A percentile compares a stretch with the other conserved stretches of the same genome.
These are phyloP conservation scores for Phaseolus lunatus DNA, from an alignment of 306 rosid species.

Conservation along the genomic window DNA sequence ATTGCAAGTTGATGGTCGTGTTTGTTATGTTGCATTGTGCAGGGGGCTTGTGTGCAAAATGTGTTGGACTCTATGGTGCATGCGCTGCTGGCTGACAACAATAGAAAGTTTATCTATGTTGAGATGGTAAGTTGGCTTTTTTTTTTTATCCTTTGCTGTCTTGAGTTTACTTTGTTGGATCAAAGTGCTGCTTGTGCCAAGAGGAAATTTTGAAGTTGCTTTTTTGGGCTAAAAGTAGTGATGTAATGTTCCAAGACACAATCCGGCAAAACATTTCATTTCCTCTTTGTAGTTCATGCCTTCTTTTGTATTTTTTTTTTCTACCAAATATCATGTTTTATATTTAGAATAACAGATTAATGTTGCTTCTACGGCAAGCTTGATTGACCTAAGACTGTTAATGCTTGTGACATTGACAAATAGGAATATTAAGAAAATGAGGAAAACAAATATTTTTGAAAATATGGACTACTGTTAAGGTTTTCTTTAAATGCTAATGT, in stretches of 20 bases:
- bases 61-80: conserved; percentile 73
- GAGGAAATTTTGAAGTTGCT: conserved; percentile 18
- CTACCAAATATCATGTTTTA: conserved; percentile 16
- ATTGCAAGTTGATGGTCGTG: conserved; percentile 23
- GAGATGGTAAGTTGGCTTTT: conserved; percentile 59
- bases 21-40: conserved; percentile 7
- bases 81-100: conserved; percentile 79
- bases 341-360: conserved; percentile 9
- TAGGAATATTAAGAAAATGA: conserved; percentile 8
- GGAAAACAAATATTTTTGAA: conserved; percentile 2
- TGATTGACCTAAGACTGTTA: neutral
- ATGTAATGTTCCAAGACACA: conserved; percentile 4
- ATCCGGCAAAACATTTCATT: conserved; percentile 7
- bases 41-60: conserved; percentile 89
- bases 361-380: neutral
- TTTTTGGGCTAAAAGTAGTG: conserved; percentile 2
- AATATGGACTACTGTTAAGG: conserved; percentile 5
- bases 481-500: conserved; percentile 11
- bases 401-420: neutral
- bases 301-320: neutral
- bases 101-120: conserved; percentile 80
- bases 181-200: conserved; percentile 12
- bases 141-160: neutral
- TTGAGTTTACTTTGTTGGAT: conserved; percentile 16
- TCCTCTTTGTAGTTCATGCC: neutral